Evolutionary conservation across 2,329 filamentous ascomycete genomes (phyloP).

Genomic region (Pseudogymnoascus sp.): DNA sequence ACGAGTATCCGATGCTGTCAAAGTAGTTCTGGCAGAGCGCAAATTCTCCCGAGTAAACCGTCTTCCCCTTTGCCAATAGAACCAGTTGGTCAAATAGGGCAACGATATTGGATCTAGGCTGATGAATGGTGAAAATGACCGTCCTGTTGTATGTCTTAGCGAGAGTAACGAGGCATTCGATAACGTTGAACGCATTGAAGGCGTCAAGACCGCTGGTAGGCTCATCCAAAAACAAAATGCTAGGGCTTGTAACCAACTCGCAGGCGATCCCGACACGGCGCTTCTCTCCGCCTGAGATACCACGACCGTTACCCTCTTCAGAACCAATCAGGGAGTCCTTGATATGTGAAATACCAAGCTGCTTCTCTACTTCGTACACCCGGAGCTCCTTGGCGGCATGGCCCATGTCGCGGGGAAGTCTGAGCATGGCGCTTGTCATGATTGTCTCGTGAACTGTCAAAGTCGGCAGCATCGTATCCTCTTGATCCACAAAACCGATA

Average conservation of each 20-base stretch:
- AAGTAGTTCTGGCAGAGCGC: slow-evolving; percentile 85
- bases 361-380: slow-evolving; percentile 87
- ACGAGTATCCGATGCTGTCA: slow-evolving; percentile 82
- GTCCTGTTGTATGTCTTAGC: slow-evolving; percentile 96
- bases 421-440: slow-evolving; percentile 80
- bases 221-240: slow-evolving; percentile 93
- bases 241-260: slow-evolving; percentile 93
- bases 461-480: slow-evolving; percentile 93
- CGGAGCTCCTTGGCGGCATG: slow-evolving; percentile 79
- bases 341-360: slow-evolving; percentile 90
- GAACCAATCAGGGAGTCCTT: slow-evolving; percentile 93
- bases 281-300: slow-evolving; percentile 96
- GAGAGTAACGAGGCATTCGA: slow-evolving; percentile 88
- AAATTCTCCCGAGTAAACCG: slow-evolving; percentile 91
- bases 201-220: slow-evolving; percentile 94
- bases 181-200: slow-evolving; percentile 96
- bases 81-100: slow-evolving; percentile 93
- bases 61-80: slow-evolving; percentile 77
- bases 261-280: slow-evolving; percentile 93
- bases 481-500: slow-evolving; percentile 95
- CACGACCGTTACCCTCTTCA: slow-evolving; percentile 86
- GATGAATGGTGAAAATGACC: slow-evolving; percentile 96
- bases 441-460: slow-evolving; percentile 98
- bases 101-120: slow-evolving; percentile 95
- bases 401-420: slow-evolving; percentile 89